Evolutionary conservation across 768 basidiomycete genomes (phyloP), one percentile per base, ranked within the genome.

Genomic region (Fibroporia radiculosa): DNA sequence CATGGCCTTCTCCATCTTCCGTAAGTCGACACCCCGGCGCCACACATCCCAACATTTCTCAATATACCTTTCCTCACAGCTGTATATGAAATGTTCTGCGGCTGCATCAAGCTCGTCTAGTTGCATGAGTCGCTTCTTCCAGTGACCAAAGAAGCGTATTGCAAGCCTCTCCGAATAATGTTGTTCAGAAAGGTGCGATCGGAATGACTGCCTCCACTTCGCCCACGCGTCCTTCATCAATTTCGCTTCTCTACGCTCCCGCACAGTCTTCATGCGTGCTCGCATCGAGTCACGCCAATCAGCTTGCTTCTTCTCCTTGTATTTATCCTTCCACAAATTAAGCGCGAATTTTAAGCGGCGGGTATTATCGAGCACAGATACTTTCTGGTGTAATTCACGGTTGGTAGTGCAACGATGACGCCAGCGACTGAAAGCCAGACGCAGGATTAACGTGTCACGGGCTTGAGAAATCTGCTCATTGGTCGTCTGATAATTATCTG

Each of bases 251-350:
- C 71, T 70, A 48, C 66, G 77, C 48, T 75, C 75, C 50, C 75
- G 76, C 26, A 84, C 65, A 10, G 62, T 58, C 55, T 75, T 78
- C 78, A 87, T 86, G 57, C 75, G 82, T 50, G 65, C 53, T 23
- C 84, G 80, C 83, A 87, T 87, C 40, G 75, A 81, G 38, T 74
- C 65, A 24, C 80, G 73, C 82, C 82, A 85, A 45, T 70, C 67
- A 19, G 66, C 57, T 54, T 81, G 78, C 54, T 72, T 68, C 53
- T 70, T 78, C 54, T 77, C 70, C 50, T 70, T 75, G 4, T 77
- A 59, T 50, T 64, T 75, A 22, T 55, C 51, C 47, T 69, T 73
- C 89, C 89, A 92, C 3, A 60, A 40, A 6, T 53, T 42, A 40
- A 86, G 55, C 12, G 66, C 62, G 3, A 57, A 54, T 41, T 65